phyloP scores from a whole-genome alignment of 441 rosid species.

The Aleurites moluccanus region DNA sequence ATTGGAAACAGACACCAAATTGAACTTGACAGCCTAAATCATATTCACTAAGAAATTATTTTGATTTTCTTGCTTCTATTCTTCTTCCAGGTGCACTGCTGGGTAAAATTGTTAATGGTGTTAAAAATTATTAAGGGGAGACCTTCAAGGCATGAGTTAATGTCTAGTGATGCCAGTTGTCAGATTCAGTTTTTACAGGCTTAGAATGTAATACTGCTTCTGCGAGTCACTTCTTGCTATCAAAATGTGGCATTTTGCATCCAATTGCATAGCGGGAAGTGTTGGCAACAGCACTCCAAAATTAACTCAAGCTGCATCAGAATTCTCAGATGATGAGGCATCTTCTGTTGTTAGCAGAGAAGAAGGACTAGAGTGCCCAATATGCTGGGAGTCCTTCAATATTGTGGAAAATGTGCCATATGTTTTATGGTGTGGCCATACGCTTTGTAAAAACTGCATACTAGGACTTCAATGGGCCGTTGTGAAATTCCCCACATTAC shows the following conservation, averaged over 20 bases:
- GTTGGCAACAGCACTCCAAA: constrained; percentile 36
- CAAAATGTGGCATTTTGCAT: constrained; percentile 85
- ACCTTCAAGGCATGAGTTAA: constrained; percentile 8
- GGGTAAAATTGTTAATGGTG: not conserved
- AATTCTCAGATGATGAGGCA: constrained; percentile 56
- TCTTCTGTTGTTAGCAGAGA: constrained; percentile 52
- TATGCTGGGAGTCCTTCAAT: constrained; percentile 92
- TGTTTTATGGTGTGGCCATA: constrained; percentile 95
- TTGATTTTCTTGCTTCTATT: constrained; percentile 3
- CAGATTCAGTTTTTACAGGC: constrained; percentile 23
- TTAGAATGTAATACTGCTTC: constrained; percentile 27
- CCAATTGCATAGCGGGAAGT: constrained; percentile 62
- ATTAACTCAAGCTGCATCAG: constrained; percentile 39
- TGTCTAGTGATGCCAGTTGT: constrained; percentile 15
- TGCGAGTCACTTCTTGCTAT: constrained; percentile 21
- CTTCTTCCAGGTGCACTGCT: constrained; percentile 5
- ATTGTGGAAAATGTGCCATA: constrained; percentile 85
- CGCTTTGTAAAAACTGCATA: constrained; percentile 81
- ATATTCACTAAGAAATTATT: not conserved
- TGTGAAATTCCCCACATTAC: constrained; percentile 65
- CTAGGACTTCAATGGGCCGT: constrained; percentile 76
- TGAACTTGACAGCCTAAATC: not conserved
- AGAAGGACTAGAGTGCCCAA: constrained; percentile 81
- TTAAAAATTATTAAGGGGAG: not conserved
- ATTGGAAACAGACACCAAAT: not conserved